Evolutionary conservation across 1,284 basidiomycete species (phyloP).

Genomic region (Tranzscheliella williamsii): DNA sequence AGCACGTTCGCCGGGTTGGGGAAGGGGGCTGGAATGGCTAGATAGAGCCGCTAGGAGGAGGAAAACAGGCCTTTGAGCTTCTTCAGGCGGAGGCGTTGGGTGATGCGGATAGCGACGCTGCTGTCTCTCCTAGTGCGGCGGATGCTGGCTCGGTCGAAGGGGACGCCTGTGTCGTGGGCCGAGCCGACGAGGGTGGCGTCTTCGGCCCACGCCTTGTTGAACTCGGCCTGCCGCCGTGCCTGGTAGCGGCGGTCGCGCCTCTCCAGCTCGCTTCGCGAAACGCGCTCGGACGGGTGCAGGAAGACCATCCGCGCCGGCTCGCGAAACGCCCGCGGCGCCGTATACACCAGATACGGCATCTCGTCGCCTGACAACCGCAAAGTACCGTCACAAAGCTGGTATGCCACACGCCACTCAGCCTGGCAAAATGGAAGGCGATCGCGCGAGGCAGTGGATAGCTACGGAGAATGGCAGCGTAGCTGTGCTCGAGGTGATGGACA

Average conservation of each 20-base stretch:
- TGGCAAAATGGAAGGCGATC: too few relatives aligned
- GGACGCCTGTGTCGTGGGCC: neutral
- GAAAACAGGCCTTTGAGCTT: neutral
- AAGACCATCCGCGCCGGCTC: slow-evolving; percentile 41
- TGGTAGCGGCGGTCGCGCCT: slow-evolving; percentile 44
- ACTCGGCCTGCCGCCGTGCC: slow-evolving; percentile 40
- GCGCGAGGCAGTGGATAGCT: too few relatives aligned
- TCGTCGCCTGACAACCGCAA: neutral
- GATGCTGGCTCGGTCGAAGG: neutral
- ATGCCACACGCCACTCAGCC: too few relatives aligned
- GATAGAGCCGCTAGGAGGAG: too few relatives aligned
- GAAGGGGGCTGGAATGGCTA: too few relatives aligned
- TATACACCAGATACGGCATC: slow-evolving; percentile 19
- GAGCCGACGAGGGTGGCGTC: slow-evolving; percentile 38
- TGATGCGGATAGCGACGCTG: neutral
- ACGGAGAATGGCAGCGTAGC: too few relatives aligned
- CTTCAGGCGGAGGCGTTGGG: neutral
- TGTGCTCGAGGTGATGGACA: too few relatives aligned
- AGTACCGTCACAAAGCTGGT: neutral
- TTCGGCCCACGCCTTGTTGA: slow-evolving; percentile 44
- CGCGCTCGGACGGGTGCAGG: slow-evolving; percentile 46
- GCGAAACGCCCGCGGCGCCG: slow-evolving; percentile 28
- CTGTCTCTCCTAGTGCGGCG: neutral
- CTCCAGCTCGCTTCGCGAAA: slow-evolving; percentile 46
- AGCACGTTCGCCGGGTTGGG: too few relatives aligned